Conservation (phyloP, 805 yeast genomes). For the Clavispora phyllophila region DNA sequence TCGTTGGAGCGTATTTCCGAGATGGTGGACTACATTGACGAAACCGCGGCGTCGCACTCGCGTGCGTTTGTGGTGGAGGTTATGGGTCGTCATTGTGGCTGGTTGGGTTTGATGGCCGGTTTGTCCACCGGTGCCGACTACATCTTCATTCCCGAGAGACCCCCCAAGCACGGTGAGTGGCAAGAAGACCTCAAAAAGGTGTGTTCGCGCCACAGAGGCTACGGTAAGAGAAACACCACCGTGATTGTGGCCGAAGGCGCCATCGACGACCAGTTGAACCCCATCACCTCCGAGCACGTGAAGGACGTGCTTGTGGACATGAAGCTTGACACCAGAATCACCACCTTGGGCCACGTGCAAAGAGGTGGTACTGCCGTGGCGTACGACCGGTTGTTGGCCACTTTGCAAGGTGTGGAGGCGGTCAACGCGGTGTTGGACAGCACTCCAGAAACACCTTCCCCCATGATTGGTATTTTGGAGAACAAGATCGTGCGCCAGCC, state of each 20-base stretch:
- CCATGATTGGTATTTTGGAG: constrained; percentile 86
- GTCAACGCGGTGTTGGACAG: constrained; percentile 85
- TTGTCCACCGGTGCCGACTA: constrained; percentile 95
- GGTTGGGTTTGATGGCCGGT: constrained; percentile 98
- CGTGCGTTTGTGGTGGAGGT: constrained; percentile 97
- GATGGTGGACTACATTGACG: constrained; percentile 93
- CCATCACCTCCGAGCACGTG: constrained; percentile 76
- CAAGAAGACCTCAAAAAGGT: constrained; percentile 70
- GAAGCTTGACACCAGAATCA: constrained; percentile 91
- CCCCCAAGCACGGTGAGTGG: constrained; percentile 75
- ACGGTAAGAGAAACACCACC: constrained; percentile 90
- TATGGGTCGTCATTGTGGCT: constrained; percentile 99
- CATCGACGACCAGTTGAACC: constrained; percentile 70
- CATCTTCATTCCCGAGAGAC: constrained; percentile 91
- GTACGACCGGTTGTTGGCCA: constrained; percentile 83
- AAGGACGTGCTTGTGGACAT: constrained; percentile 75
- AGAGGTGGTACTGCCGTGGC: constrained; percentile 99
- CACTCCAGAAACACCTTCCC: constrained; percentile 89
- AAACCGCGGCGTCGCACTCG: constrained; percentile 95
- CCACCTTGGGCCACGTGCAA: constrained; percentile 96
- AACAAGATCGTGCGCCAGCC: constrained; percentile 83
- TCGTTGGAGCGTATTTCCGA: constrained; percentile 90
- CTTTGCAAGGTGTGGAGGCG: constrained; percentile 97
- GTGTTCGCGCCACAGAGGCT: constrained; percentile 71
- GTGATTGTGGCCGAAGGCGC: constrained; percentile 99